Base-by-base conservation (phyloP, 192 early-diverging fungal genomes). In the Radiomyces spectabilis region DNA sequence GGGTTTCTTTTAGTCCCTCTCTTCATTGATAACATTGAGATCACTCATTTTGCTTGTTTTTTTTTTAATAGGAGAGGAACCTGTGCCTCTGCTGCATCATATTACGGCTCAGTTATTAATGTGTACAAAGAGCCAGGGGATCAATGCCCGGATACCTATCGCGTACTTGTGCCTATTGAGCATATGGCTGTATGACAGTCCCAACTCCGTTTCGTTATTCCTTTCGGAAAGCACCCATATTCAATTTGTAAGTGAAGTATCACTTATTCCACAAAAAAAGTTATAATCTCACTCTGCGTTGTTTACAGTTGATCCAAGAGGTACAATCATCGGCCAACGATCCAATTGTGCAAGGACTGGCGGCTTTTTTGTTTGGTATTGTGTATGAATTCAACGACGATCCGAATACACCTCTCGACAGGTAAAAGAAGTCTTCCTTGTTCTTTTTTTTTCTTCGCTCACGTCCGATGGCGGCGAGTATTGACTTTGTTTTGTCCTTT, bases 361-460 rank as follows among this genome's bases (percentile, higher is more conserved):
- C 89, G 2, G 91, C 93, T 3, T 95, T 86, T 64, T 60, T 95
- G 26, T 68, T 96, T 22, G 87, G 92, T 2, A 75, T 95, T 7
- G 76, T 87, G 29, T 89, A 91, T 50, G 84, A 97, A 66, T 99
- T 84, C 66, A 93, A 97, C 63, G 74, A 89, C 66, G 87, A 92
- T 32, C 63, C 81, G 2, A 85, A 88, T 49, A 68, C 89, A 2
- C 73, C 82, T 2, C 84, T 98, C 55, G 44, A 35, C 34, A 44
- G 68, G 69, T 61, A 56, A 16, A 19, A 38, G 24, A 54, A 37
- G 0, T 1, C 42, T 44, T 44, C 7, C 8, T 8, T 10, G 35
- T 10, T 37, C n/a, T 37, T 37, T 8, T 37, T 37, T 37, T n/a
- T n/a, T 37, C n/a, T 37, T 8, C 8, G n/a, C 8, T 8, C 8